Percentiles rank a stretch among this genome's conserved stretches.
Conservation (phyloP, 2,329 filamentous ascomycete species). For the Whalleya microplaca region DNA sequence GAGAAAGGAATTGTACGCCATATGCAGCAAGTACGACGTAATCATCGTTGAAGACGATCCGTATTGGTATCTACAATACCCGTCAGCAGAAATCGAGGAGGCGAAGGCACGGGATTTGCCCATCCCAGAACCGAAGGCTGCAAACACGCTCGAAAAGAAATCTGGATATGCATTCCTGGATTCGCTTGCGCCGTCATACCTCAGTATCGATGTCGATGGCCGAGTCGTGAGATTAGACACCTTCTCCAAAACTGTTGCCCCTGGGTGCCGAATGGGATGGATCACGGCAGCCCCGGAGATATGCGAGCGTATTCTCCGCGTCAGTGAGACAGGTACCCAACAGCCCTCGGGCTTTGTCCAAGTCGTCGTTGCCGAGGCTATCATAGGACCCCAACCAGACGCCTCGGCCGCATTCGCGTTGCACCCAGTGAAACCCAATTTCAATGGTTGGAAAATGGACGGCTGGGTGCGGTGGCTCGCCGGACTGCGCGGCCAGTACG, state of each 20-base stretch:
- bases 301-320: conserved; percentile 72
- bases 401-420: conserved; percentile 47
- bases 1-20: conserved; percentile 75
- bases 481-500: conserved; percentile 81
- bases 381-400: conserved; percentile 71
- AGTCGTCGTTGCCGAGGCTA: conserved; percentile 73
- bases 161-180: conserved; percentile 79
- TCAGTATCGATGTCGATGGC: conserved; percentile 81
- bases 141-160: conserved; percentile 40
- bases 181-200: conserved; percentile 79
- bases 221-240: conserved; percentile 89
- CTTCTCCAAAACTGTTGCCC: conserved; percentile 91
- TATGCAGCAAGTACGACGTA: conserved; percentile 84
- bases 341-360: conserved; percentile 92
- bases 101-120: conserved; percentile 50
- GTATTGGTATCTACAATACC: conserved; percentile 94
- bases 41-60: conserved; percentile 94
- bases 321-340: conserved; percentile 78
- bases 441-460: conserved; percentile 72
- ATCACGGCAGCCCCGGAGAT: conserved; percentile 82
- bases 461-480: conserved; percentile 93
- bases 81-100: conserved; percentile 63
- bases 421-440: conserved; percentile 49
- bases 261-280: conserved; percentile 89
- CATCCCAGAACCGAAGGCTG: conserved; percentile 38